Base-by-base conservation (phyloP, 1,284 basidiomycete species). In the Kalmanozyma brasiliensis region DNA sequence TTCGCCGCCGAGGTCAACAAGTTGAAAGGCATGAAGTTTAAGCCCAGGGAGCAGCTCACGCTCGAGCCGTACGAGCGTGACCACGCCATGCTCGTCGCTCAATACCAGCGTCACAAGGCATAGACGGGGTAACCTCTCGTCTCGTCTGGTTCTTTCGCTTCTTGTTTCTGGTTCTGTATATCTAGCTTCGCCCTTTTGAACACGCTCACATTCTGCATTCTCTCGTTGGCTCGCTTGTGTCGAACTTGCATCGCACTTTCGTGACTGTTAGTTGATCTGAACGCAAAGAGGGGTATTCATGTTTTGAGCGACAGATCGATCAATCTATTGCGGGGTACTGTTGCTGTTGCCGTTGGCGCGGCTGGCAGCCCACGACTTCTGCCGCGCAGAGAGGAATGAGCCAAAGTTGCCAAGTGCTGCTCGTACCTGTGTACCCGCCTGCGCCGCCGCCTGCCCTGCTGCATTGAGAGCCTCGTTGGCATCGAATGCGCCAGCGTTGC, bases 1-100 rank as follows among this genome's bases (percentile, higher is more conserved):
- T 98, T 98, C 78, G 90, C 92, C 3, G 85, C 87, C 51, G 93
- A 98, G 84, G 91, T 98, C 53, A 89, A 94, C 83, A 88, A 87
- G 79, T 86, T 98, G 80, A 89, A 91, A 83, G 68, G 68, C 37
- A 71, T 71, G 68, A 86, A 88, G 62, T 75, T 76, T 67, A 69
- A 73, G 52, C 94, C 95, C 33, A 86, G 94, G 62, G 94, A 96
- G 84, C 93, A 95, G 85, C 89, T 96, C 10, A 94, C 93, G 3
- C 74, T 84, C 14, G 81, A 84, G 77, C 82, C 83, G 42, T 83
- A 83, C 69, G 82, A 83, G 73, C 70, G 82, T 62, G 78, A 76
- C 63, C 75, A 76, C 74, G 75, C 69, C 55, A 79, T 81, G 77
- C 73, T 81, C 19, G 78, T 78, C 41, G 77, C 79, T 16, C 70